Evolutionary conservation across 768 basidiomycete genomes (phyloP).

Genomic region (Chalciporus pseudorubinellus): DNA sequence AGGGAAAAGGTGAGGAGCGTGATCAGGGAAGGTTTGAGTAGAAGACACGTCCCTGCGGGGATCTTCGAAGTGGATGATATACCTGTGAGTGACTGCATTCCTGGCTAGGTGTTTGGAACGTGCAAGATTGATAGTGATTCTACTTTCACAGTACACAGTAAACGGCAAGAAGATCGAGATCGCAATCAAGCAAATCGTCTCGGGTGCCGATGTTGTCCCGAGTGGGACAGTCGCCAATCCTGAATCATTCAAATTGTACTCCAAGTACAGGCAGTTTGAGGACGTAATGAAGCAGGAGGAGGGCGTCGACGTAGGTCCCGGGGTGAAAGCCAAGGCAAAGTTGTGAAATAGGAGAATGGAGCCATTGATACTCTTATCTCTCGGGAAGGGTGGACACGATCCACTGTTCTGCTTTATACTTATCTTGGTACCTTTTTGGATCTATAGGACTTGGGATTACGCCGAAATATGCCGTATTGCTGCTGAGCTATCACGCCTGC

Average conservation of each 20-base stretch:
- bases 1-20: conserved; percentile 56
- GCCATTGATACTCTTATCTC: no score
- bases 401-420: no score
- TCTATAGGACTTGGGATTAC: no score
- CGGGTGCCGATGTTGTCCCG: conserved; percentile 59
- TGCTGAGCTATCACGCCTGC: no score
- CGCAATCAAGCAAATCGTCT: conserved; percentile 74
- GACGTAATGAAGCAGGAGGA: conserved; percentile 18
- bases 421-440: no score
- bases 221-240: conserved; percentile 78
- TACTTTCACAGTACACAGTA: conserved; percentile 58
- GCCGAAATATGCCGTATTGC: no score
- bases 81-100: conserved; percentile 47
- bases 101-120: background rate
- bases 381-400: no score
- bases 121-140: background rate
- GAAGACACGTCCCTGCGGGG: conserved; percentile 72
- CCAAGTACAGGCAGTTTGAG: conserved; percentile 58
- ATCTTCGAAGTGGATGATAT: conserved; percentile 65
- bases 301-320: conserved; percentile 1
- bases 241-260: conserved; percentile 60
- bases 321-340: conserved; percentile 4
- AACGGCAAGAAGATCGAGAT: conserved; percentile 81
- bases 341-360: conserved; percentile 12
- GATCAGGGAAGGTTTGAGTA: conserved; percentile 59